phyloP scores from a whole-genome alignment of 2,329 filamentous ascomycete genomes.

The Penicillium glabrum region DNA sequence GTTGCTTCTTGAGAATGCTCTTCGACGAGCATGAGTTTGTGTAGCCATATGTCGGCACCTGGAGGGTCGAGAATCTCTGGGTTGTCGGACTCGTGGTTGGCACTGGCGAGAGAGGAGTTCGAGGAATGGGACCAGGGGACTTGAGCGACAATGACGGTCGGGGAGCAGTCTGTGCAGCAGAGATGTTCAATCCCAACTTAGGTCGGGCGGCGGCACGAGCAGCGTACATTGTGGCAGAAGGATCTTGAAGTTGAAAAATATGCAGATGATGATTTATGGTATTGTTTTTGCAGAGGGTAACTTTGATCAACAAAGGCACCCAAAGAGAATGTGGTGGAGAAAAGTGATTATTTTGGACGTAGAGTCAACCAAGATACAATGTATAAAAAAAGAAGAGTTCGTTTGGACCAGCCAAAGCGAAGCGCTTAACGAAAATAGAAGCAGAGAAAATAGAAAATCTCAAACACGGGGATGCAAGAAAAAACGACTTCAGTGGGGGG shows the following conservation, averaged over 20 bases:
- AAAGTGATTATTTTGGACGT: constrained; percentile 12
- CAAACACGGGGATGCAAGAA: constrained; percentile 33
- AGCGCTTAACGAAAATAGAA: constrained; percentile 37
- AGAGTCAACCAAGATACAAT: not conserved
- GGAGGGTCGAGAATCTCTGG: constrained; percentile 43
- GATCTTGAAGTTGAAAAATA: constrained; percentile 6
- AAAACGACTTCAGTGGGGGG: constrained; percentile 10
- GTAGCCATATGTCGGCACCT: constrained; percentile 44
- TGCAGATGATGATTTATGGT: constrained; percentile 10
- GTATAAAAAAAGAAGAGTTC: constrained; percentile 24
- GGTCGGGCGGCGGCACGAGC: constrained; percentile 41
- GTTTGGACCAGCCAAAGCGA: constrained; percentile 48
- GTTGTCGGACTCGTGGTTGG: constrained; percentile 42
- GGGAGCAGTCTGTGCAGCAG: constrained; percentile 34
- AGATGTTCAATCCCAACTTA: constrained; percentile 49
- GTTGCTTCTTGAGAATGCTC: constrained; percentile 50
- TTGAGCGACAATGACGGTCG: constrained; percentile 44
- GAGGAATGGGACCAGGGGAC: constrained; percentile 41
- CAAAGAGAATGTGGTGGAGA: constrained; percentile 1
- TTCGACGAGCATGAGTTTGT: constrained; percentile 46
- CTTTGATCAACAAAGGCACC: constrained; percentile 39
- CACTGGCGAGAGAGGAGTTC: constrained; percentile 46
- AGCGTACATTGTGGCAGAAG: constrained; percentile 39
- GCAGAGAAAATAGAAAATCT: constrained; percentile 27
- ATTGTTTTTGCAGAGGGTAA: constrained; percentile 8